A percentile compares a stretch with the other conserved stretches of the same genome.
These are phyloP conservation scores for Chrysopogon serrulatus DNA, from an alignment of 176 grass and related monocot genomes.

Conservation along the genomic window DNA sequence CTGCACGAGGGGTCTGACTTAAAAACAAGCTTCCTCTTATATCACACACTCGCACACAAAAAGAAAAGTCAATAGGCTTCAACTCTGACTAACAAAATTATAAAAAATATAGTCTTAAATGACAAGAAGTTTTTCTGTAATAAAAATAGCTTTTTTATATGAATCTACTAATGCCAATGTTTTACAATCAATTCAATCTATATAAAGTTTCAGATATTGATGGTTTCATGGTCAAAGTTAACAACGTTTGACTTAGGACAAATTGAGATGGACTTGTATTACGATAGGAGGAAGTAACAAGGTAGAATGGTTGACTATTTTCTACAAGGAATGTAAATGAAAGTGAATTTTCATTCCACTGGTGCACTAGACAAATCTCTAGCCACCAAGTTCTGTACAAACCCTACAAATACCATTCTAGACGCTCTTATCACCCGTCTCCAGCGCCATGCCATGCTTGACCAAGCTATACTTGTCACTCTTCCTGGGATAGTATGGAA, in stretches of 20 bases:
- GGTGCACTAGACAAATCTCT: background rate
- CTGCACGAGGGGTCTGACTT: background rate
- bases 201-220: background rate
- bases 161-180: background rate
- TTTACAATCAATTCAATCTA: background rate
- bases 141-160: background rate
- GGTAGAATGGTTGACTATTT: background rate
- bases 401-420: background rate
- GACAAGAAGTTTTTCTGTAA: background rate
- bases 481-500: background rate
- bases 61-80: no score
- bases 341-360: background rate
- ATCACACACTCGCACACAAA: no score
- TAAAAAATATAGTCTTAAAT: no score
- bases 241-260: background rate
- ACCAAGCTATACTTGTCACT: background rate
- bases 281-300: background rate
- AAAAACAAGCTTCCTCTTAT: background rate
- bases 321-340: background rate
- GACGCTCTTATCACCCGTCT: background rate
- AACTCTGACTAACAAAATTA: no score
- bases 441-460: background rate
- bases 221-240: background rate
- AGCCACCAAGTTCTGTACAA: background rate
- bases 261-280: background rate